Evolutionary conservation across 129 eudicot genomes (phyloP).

Genomic region (Helianthus annuus): DNA sequence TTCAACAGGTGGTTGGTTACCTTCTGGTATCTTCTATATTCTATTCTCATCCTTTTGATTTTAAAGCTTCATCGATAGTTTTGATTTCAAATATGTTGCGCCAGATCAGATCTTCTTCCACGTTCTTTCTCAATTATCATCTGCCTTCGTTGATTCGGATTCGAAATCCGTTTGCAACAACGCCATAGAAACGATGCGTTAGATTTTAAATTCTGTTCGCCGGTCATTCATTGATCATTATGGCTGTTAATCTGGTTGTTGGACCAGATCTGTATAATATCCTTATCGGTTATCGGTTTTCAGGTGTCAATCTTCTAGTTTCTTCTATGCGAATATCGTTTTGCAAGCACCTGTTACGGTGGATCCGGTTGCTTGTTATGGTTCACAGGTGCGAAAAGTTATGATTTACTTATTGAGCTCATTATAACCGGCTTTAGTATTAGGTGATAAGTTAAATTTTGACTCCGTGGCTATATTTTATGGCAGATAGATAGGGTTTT

Average conservation of each 20-base stretch:
- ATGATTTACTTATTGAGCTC: neutral
- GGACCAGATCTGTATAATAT: neutral
- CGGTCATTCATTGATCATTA: neutral
- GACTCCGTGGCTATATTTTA: neutral
- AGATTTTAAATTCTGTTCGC: neutral
- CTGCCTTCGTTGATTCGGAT: neutral
- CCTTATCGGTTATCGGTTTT: neutral
- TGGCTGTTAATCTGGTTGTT: neutral
- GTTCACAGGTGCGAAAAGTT: neutral
- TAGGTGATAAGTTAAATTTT: neutral
- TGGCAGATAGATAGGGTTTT: too few relatives aligned
- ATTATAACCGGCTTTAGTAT: neutral
- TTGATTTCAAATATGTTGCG: too few relatives aligned
- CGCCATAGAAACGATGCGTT: neutral
- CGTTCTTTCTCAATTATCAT: too few relatives aligned
- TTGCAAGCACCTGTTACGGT: neutral
- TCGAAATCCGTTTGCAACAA: neutral
- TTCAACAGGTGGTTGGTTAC: neutral
- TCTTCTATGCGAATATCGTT: too few relatives aligned
- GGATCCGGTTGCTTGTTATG: neutral
- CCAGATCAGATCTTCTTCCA: too few relatives aligned
- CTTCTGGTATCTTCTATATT: neutral
- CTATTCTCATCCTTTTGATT: neutral
- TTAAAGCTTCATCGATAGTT: neutral
- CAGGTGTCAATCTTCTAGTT: too few relatives aligned